Evolutionary conservation across 1,284 basidiomycete genomes (phyloP).

Genomic region (Thelephora terrestris): DNA sequence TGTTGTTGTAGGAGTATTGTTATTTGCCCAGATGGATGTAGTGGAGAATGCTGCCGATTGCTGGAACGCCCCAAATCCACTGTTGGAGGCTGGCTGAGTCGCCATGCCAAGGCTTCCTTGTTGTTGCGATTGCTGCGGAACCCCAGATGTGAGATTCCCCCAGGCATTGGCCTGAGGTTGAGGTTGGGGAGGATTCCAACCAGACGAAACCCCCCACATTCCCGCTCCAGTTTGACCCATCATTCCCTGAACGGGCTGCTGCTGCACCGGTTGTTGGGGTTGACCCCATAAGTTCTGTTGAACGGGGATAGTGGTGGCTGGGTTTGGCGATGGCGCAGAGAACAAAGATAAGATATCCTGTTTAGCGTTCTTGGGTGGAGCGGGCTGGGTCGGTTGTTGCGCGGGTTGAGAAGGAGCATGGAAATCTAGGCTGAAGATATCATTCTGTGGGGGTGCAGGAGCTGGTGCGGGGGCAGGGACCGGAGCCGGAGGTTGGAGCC

Average conservation of each 20-base stretch:
- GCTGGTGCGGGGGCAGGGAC: constrained; percentile 14
- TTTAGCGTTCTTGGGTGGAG: constrained; percentile 54
- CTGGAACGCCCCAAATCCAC: constrained; percentile 32
- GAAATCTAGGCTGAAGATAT: constrained; percentile 84
- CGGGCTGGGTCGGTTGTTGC: constrained; percentile 19
- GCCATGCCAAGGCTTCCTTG: neutral
- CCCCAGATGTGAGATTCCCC: neutral
- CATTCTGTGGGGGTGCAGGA: constrained; percentile 31
- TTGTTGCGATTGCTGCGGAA: constrained; percentile 3
- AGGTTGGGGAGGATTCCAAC: constrained; percentile 32
- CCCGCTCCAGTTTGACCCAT: constrained; percentile 44
- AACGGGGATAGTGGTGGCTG: constrained; percentile 18
- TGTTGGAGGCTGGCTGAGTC: constrained; percentile 21
- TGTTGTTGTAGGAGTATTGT: constrained; percentile 13
- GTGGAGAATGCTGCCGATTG: constrained; percentile 31
- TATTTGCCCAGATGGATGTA: constrained; percentile 46
- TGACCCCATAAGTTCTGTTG: constrained; percentile 14
- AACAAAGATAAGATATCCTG: constrained; percentile 85
- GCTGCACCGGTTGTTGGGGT: constrained; percentile 12
- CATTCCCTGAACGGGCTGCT: constrained; percentile 38
- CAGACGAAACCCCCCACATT: constrained; percentile 56
- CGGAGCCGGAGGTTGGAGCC: constrained; percentile 8
- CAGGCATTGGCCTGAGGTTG: neutral
- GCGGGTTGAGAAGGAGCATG: constrained; percentile 39
- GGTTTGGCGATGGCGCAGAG: constrained; percentile 33